Evolutionary conservation across 208 protist species (phyloP).

Genomic region (Novymonas esmeraldas): DNA sequence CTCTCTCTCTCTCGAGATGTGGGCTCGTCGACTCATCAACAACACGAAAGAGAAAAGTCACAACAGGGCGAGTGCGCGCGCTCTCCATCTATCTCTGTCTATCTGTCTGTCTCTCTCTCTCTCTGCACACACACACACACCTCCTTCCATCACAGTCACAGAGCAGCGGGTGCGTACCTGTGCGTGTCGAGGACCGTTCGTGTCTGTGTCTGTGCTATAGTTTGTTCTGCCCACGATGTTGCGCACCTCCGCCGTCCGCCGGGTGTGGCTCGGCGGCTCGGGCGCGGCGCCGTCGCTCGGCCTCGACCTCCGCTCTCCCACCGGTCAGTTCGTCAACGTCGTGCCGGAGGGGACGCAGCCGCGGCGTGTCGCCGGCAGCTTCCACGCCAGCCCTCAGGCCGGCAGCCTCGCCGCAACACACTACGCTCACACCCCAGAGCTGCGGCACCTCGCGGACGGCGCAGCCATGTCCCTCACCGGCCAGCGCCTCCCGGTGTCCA

Average conservation of each 20-base stretch:
- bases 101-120: no score
- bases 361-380: slow-evolving; percentile 34
- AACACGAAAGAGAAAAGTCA: no score
- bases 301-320: slow-evolving; percentile 50
- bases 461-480: slow-evolving; percentile 23
- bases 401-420: slow-evolving; percentile 32
- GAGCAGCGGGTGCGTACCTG: no score
- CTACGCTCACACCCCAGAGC: slow-evolving; percentile 25
- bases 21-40: no score
- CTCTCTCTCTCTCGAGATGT: no score
- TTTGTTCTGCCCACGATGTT: slow-evolving; percentile 38
- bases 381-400: slow-evolving; percentile 38
- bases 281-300: slow-evolving; percentile 57
- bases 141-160: no score
- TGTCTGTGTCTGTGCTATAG: no score
- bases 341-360: slow-evolving; percentile 51
- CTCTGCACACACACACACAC: no score
- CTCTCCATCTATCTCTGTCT: no score
- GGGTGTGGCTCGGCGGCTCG: slow-evolving; percentile 74
- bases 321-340: slow-evolving; percentile 81
- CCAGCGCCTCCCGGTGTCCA: slow-evolving; percentile 26
- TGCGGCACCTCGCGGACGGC: slow-evolving; percentile 29
- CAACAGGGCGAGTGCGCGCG: no score
- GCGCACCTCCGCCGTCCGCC: slow-evolving; percentile 17
- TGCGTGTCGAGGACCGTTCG: no score